Base-by-base conservation (phyloP, 2,329 filamentous ascomycete genomes). In the Fusarium tanahbumbuense region DNA sequence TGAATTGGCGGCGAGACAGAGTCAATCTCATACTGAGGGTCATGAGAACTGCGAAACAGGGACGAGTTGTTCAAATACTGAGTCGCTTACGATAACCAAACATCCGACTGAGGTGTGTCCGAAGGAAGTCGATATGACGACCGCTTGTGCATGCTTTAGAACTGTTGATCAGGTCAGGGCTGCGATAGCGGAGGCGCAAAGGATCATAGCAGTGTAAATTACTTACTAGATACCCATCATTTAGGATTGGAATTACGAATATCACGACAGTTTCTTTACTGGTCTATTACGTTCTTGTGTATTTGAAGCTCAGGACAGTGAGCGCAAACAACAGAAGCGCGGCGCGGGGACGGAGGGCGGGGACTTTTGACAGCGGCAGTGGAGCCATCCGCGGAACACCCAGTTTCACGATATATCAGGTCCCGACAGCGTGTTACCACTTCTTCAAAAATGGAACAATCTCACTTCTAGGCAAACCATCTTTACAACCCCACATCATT, bases 31-130 rank as follows among this genome's bases (percentile, higher is more conserved):
- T 4, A 69, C 47, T 0, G 66, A 69, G 9, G 67, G 67, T 0
- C 67, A 69, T 8, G 67, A 69, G 32, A 69, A 69, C 1, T 69
- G 67, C 5, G 67, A 69, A 4, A 53, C 67, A 0, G 67, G 67
- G 6, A 70, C 63, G 9, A 69, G 56, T 12, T 69, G 67, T n/a
- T 62, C 54, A 2, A 70, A 70, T 8, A 56, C 44, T 0, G 67
- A 69, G 28, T 55, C 60, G 3, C 41, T 67, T 0, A 56, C 66
- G 3, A 60, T 32, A 0, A 50, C 56, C 1, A 69, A 70, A 11
- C 61, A 69, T 47, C 67, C 66, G 2, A 55, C 67, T 0, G 67
- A 69, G 10, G 50, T 69, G 0, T 69, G 67, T 12, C 67, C 67
- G 0, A 70, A 56, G 28, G 67, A 69, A 30, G 66, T 69, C 5